These are phyloP conservation scores for Blastocystis sp. DNA, from an alignment of 352 stramenopile species.

Conservation along the genomic window DNA sequence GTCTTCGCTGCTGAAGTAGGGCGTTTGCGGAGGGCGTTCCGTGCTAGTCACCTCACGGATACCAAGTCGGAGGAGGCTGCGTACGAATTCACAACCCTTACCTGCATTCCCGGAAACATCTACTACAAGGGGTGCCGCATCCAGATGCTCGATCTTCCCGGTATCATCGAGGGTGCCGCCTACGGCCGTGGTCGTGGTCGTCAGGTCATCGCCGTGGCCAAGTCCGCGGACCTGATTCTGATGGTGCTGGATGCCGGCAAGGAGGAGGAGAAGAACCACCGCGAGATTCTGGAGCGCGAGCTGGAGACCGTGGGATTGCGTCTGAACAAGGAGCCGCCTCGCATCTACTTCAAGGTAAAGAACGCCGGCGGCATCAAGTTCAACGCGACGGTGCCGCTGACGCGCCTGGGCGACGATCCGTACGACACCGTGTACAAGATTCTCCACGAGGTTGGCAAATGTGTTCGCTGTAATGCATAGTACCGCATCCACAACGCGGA, in stretches of 20 bases:
- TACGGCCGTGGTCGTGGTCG: constrained; percentile 92
- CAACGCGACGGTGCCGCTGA: constrained; percentile 89
- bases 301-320: constrained; percentile 94
- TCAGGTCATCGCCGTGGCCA: constrained; percentile 96
- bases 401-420: constrained; percentile 79
- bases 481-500: constrained; percentile 97
- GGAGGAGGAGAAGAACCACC: constrained; percentile 90
- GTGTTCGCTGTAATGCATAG: constrained; percentile 78
- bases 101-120: constrained; percentile 92
- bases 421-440: constrained; percentile 75
- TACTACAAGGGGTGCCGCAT: constrained; percentile 75
- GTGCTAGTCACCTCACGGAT: constrained; percentile 84
- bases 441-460: constrained; percentile 68
- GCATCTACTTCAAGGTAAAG: constrained; percentile 92
- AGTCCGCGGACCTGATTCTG: constrained; percentile 95
- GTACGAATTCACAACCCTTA: constrained; percentile 97
- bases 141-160: constrained; percentile 96
- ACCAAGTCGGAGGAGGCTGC: constrained; percentile 91
- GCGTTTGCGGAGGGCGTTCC: not conserved
- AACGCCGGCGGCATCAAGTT: constrained; percentile 89
- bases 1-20: constrained; percentile 76
- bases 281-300: constrained; percentile 94
- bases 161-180: constrained; percentile 98
- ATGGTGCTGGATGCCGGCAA: constrained; percentile 97
- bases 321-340: constrained; percentile 90